Evolutionary conservation across 1,284 basidiomycete genomes (phyloP).

Genomic region (Xerocomus minutiporus): DNA sequence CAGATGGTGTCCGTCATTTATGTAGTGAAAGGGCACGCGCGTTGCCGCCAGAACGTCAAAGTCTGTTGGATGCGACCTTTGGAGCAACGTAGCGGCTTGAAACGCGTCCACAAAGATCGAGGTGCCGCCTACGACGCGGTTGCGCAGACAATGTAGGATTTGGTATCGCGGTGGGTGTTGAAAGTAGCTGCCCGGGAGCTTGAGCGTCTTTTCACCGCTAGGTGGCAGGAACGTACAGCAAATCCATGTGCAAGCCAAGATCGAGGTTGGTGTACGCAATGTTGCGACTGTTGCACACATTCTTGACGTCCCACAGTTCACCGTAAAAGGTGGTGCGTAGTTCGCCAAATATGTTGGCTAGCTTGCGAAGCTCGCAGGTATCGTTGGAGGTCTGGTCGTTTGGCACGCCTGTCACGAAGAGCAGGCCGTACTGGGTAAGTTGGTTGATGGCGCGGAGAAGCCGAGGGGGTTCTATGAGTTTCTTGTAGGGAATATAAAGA

Average conservation of each 20-base stretch:
- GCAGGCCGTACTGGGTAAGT: conserved; percentile 50
- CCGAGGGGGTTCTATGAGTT: conserved; percentile 39
- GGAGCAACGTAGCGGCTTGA: conserved; percentile 61
- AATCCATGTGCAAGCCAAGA: conserved; percentile 89
- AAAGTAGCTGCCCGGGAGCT: conserved; percentile 63
- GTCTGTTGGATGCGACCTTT: conserved; percentile 42
- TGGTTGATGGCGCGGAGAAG: conserved; percentile 53
- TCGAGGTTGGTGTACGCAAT: conserved; percentile 94
- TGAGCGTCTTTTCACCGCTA: neutral
- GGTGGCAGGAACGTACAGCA: conserved; percentile 54
- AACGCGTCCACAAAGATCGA: conserved; percentile 90
- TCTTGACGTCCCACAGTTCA: conserved; percentile 85
- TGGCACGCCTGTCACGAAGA: conserved; percentile 60
- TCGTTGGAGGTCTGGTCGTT: conserved; percentile 49
- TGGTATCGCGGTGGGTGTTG: conserved; percentile 88
- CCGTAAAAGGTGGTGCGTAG: conserved; percentile 92
- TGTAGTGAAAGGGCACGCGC: conserved; percentile 84
- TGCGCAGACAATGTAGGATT: conserved; percentile 84
- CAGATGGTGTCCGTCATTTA: conserved; percentile 88
- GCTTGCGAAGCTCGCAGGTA: conserved; percentile 59
- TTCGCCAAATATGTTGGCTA: conserved; percentile 69
- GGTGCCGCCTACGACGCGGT: conserved; percentile 77
- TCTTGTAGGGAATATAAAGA: conserved; percentile 51
- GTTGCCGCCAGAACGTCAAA: conserved; percentile 62
- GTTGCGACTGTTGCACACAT: conserved; percentile 72